These are phyloP conservation scores for Chrysoporthe austroafricana DNA, from an alignment of 2,329 filamentous ascomycete species.

Conservation along the genomic window DNA sequence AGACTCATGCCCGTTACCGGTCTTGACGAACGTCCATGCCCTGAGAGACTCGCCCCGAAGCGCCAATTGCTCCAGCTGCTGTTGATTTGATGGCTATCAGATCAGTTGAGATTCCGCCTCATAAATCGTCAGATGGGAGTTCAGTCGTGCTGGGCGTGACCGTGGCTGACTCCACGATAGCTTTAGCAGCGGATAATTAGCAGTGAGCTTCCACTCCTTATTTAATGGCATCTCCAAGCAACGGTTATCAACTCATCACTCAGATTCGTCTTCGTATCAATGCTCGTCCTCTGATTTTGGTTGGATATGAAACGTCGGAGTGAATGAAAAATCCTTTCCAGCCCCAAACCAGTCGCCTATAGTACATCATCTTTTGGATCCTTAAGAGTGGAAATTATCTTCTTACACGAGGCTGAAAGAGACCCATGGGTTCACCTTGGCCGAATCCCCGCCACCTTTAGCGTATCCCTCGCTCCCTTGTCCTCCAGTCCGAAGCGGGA, in stretches of 20 bases:
- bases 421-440: not conserved
- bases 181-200: no score
- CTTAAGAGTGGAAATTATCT: constrained; percentile 22
- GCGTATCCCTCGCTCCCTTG: not conserved
- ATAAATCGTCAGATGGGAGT: not conserved
- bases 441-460: no score
- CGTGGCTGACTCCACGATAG: not conserved
- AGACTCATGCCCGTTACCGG: not conserved
- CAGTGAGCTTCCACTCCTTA: no score
- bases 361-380: constrained; percentile 18
- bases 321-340: not conserved
- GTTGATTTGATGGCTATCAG: not conserved
- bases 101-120: not conserved
- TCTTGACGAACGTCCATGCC: no score
- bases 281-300: not conserved
- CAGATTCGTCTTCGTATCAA: not conserved
- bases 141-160: not conserved
- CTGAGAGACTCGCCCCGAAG: not conserved
- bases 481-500: not conserved
- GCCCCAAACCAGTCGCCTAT: constrained; percentile 11
- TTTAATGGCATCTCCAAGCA: not conserved
- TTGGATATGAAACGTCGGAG: constrained; percentile 11
- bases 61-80: not conserved
- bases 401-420: constrained; percentile 7
- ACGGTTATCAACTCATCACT: not conserved